Conservation (phyloP, 1,139 yeast species). For the Suhomyces maxii region DNA sequence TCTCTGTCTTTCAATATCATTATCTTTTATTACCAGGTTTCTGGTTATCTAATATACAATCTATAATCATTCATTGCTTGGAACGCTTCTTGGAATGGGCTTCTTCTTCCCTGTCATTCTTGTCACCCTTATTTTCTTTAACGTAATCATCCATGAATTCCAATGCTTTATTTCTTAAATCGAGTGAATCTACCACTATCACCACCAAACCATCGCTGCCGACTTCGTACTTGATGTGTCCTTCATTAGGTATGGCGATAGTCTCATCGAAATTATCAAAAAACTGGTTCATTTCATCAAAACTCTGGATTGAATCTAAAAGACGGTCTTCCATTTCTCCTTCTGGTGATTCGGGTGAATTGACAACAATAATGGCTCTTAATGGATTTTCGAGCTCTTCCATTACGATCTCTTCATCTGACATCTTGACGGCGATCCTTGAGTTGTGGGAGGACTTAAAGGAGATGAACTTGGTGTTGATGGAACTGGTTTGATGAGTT, state of each 20-base stretch:
- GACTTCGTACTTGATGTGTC: conserved; percentile 66
- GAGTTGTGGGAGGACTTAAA: background rate
- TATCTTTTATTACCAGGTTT: background rate
- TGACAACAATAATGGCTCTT: conserved; percentile 40
- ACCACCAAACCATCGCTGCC: conserved; percentile 73
- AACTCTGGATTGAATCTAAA: conserved; percentile 45
- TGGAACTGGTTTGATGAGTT: background rate
- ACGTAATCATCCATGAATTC: conserved; percentile 38
- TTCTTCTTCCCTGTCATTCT: conserved; percentile 6
- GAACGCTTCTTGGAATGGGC: conserved; percentile 7
- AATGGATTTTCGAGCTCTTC: conserved; percentile 45
- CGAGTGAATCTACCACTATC: conserved; percentile 47
- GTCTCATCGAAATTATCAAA: conserved; percentile 62
- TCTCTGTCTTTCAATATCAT: background rate
- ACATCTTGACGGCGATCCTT: conserved; percentile 8
- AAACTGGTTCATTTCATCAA: conserved; percentile 54
- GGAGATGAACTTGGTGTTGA: background rate
- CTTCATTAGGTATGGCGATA: conserved; percentile 66
- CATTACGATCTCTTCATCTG: conserved; percentile 21
- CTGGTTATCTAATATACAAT: conserved; percentile 4
- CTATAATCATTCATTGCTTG: conserved; percentile 8
- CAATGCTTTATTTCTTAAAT: conserved; percentile 33
- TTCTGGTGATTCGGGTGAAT: conserved; percentile 38
- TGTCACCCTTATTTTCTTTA: conserved; percentile 13
- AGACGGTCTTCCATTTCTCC: conserved; percentile 57